phyloP scores from a whole-genome alignment of 768 basidiomycete species.

The Pleurotus eryngii region DNA sequence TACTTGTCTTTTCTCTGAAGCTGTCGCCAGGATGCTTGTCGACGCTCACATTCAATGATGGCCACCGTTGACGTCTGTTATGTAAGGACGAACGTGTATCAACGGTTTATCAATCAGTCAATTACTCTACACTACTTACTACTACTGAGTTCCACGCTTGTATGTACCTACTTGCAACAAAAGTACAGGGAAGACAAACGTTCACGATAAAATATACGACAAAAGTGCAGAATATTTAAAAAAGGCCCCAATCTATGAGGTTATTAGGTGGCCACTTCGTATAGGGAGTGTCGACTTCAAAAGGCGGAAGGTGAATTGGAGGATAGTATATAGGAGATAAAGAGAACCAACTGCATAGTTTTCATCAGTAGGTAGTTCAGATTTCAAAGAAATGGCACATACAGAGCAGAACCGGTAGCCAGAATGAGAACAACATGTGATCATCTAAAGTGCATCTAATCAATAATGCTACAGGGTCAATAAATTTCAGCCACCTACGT shows the following conservation, averaged over 20 bases:
- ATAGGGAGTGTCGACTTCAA: conserved; percentile 46
- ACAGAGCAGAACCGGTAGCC: conserved; percentile 83
- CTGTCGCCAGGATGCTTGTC: not conserved
- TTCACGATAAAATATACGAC: too few relatives aligned
- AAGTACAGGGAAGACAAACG: not conserved
- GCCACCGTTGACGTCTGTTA: not conserved
- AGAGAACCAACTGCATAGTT: conserved; percentile 50
- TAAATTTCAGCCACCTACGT: conserved; percentile 42
- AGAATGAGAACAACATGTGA: conserved; percentile 81
- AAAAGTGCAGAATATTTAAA: not conserved
- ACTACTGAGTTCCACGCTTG: too few relatives aligned
- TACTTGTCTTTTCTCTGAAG: not conserved
- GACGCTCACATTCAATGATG: not conserved
- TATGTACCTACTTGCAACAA: not conserved
- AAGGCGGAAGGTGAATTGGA: conserved; percentile 48
- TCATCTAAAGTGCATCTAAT: conserved; percentile 50
- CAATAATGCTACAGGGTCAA: not conserved
- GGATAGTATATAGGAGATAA: conserved; percentile 56
- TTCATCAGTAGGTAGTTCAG: conserved; percentile 5
- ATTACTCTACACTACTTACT: not conserved
- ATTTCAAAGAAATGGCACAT: conserved; percentile 28
- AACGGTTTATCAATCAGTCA: not conserved
- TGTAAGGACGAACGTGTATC: not conserved
- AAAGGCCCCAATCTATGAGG: conserved; percentile 2
- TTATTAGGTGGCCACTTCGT: not conserved